These are phyloP conservation scores for Colletotrichum melonis DNA, from an alignment of 2,329 filamentous ascomycete genomes.

Conservation along the genomic window DNA sequence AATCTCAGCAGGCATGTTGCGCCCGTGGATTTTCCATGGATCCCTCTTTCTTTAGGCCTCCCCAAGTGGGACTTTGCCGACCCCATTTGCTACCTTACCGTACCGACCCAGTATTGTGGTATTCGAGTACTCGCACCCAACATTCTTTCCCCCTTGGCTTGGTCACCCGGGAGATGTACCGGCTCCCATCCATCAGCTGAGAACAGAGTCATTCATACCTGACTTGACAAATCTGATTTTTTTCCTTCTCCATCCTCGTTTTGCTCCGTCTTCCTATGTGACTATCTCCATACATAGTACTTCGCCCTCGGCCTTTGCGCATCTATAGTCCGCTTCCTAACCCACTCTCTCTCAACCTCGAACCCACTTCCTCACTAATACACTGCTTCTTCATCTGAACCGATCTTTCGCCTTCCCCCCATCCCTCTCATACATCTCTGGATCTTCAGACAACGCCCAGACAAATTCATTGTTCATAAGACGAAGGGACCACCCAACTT, in stretches of 20 bases:
- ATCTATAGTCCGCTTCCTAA: constrained; percentile 8
- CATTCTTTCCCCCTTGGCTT: constrained; percentile 21
- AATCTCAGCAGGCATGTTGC: background rate
- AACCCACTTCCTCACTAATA: constrained; percentile 25
- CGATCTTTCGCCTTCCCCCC: background rate
- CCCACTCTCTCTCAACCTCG: background rate
- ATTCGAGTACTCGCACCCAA: background rate
- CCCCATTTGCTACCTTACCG: background rate
- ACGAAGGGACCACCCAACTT: constrained; percentile 15
- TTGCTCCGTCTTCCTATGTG: constrained; percentile 3
- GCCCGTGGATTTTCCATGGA: background rate
- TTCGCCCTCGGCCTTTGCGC: background rate
- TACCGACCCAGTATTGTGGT: background rate
- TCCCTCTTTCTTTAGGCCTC: background rate
- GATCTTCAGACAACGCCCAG: background rate
- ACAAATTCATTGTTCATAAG: constrained; percentile 2
- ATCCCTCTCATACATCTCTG: background rate
- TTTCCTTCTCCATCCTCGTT: constrained; percentile 5
- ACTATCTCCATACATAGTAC: background rate
- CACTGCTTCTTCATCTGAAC: constrained; percentile 1
- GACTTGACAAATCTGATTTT: constrained; percentile 20
- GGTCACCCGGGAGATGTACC: constrained; percentile 30
- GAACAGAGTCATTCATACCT: constrained; percentile 20
- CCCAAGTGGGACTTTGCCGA: constrained; percentile 32
- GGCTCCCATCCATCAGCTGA: constrained; percentile 29